These are phyloP conservation scores for Phytophthora palmivora DNA, from an alignment of 352 stramenopile species.

Conservation along the genomic window DNA sequence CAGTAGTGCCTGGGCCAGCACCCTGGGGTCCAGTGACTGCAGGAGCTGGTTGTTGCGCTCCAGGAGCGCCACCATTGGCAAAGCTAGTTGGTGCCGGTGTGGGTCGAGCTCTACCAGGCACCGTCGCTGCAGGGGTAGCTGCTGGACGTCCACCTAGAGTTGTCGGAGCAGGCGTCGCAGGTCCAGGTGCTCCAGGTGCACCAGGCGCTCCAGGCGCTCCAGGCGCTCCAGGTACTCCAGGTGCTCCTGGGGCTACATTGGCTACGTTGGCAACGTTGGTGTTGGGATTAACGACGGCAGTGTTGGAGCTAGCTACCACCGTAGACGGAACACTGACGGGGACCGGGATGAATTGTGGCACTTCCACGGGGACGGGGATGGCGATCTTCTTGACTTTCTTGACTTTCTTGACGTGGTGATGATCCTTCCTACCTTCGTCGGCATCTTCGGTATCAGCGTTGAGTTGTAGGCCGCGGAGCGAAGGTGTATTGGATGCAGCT, in stretches of 20 bases:
- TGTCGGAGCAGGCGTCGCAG: constrained; percentile 28
- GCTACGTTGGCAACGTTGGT: constrained; percentile 16
- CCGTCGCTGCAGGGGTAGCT: constrained; percentile 23
- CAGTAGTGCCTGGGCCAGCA: constrained; percentile 1
- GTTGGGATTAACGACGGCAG: constrained; percentile 17
- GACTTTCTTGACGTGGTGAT: constrained; percentile 15
- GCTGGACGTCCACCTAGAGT: constrained; percentile 18
- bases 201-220: not conserved
- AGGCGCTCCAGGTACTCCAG: constrained; percentile 4
- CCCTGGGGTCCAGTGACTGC: not conserved
- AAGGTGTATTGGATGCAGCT: constrained; percentile 1
- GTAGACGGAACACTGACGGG: constrained; percentile 30
- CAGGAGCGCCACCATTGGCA: not conserved
- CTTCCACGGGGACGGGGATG: constrained; percentile 35
- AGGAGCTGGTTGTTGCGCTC: constrained; percentile 11
- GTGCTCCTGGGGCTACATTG: not conserved
- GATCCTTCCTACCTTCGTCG: constrained; percentile 22
- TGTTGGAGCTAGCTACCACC: constrained; percentile 34
- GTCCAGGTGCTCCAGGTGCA: constrained; percentile 2
- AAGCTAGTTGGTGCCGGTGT: constrained; percentile 28
- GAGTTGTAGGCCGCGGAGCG: constrained; percentile 11
- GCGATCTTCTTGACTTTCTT: constrained; percentile 49
- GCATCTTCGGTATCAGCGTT: constrained; percentile 15
- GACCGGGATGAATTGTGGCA: constrained; percentile 38
- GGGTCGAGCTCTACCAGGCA: constrained; percentile 10